Percentiles rank a stretch among this genome's conserved stretches.
phyloP scores from a whole-genome alignment of 208 protist species.

The Histomonas meleagridis region DNA sequence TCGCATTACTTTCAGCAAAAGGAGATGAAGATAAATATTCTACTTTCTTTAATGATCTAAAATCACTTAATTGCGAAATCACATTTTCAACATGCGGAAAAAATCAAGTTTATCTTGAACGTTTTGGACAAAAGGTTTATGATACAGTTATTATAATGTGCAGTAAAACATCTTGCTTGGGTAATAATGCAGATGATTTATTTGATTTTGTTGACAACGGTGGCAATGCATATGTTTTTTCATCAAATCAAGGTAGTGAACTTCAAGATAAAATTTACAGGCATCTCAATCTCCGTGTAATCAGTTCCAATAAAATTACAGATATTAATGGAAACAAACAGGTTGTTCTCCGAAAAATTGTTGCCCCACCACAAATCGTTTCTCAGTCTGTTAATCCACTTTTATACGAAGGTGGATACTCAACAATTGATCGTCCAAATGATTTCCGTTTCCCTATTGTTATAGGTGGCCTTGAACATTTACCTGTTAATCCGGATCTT shows the following conservation, averaged over 20 bases:
- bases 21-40: neutral
- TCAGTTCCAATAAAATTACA: neutral
- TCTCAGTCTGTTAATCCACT: neutral
- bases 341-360: neutral
- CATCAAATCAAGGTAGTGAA: no score
- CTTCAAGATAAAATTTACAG: neutral
- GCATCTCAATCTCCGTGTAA: neutral
- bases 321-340: neutral
- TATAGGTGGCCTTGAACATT: neutral
- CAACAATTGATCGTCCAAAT: neutral
- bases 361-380: neutral
- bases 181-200: neutral
- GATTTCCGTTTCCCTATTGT: constrained; percentile 24
- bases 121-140: neutral
- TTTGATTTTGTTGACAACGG: neutral
- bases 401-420: neutral
- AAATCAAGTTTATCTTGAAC: neutral
- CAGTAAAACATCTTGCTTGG: neutral
- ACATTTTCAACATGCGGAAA: neutral
- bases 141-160: neutral
- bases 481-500: neutral
- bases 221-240: neutral
- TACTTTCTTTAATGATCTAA: neutral
- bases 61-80: neutral
- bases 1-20: neutral